phyloP scores from a whole-genome alignment of 768 basidiomycete species.

The Kwoniella dendrophila region DNA sequence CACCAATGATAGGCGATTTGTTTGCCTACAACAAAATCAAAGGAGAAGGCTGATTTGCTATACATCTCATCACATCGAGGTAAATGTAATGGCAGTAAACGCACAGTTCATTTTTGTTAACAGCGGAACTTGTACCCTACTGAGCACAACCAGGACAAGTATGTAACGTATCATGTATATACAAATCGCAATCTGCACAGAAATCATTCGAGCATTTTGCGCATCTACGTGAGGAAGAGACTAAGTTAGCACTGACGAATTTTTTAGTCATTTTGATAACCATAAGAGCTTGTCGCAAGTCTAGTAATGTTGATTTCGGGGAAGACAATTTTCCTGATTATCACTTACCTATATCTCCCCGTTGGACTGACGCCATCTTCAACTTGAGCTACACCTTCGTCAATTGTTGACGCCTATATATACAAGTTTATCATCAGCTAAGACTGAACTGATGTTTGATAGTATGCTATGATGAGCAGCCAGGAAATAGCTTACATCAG shows the following conservation, averaged over 20 bases:
- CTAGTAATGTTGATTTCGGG: too few relatives aligned
- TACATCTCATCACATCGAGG: too few relatives aligned
- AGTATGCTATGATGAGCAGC: too few relatives aligned
- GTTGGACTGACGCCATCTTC: constrained; percentile 76
- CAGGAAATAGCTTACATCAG: constrained; percentile 50
- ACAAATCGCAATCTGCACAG: constrained; percentile 93
- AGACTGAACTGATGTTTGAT: too few relatives aligned
- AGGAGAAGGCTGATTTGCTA: too few relatives aligned
- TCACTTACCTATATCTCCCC: constrained; percentile 73
- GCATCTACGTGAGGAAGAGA: constrained; percentile 55
- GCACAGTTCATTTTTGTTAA: too few relatives aligned
- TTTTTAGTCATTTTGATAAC: neutral
- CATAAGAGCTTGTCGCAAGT: neutral
- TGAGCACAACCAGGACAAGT: constrained; percentile 72
- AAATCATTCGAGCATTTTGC: constrained; percentile 83
- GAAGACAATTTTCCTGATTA: too few relatives aligned
- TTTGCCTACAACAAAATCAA: too few relatives aligned
- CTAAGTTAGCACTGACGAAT: neutral
- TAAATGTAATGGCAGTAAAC: too few relatives aligned
- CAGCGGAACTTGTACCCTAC: too few relatives aligned
- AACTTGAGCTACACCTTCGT: constrained; percentile 40
- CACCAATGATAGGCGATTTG: too few relatives aligned
- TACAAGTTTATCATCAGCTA: too few relatives aligned
- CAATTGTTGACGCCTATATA: constrained; percentile 17
- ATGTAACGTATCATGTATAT: constrained; percentile 92